Conservation (phyloP, 176 grass and related monocot genomes). For the Chloris gayana region DNA sequence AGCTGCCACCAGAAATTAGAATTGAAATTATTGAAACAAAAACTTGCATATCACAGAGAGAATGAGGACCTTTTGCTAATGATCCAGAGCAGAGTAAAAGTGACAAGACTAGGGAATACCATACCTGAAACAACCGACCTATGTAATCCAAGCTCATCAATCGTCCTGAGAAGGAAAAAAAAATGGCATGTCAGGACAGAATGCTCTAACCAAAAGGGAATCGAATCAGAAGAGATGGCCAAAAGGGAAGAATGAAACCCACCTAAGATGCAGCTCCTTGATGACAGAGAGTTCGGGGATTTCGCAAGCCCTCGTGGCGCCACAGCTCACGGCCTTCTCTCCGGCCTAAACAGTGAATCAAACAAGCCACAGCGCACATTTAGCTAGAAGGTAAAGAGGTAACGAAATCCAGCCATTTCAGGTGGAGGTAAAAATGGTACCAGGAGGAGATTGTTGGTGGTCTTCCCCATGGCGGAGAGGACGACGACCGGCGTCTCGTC, state of each 20-base stretch:
- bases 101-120: slow-evolving; percentile 15
- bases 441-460: slow-evolving; percentile 83
- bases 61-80: too few relatives aligned
- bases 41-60: background rate
- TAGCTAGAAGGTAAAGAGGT: background rate
- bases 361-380: slow-evolving; percentile 4
- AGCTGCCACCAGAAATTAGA: slow-evolving; percentile 24
- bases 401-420: too few relatives aligned
- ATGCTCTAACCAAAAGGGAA: background rate
- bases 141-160: slow-evolving; percentile 78
- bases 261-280: slow-evolving; percentile 77
- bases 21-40: too few relatives aligned
- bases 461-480: slow-evolving; percentile 93
- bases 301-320: slow-evolving; percentile 64
- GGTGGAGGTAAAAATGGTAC: background rate
- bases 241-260: slow-evolving; percentile 7
- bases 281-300: slow-evolving; percentile 67
- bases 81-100: background rate
- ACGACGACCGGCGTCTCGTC: slow-evolving; percentile 78
- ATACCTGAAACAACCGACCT: slow-evolving; percentile 77
- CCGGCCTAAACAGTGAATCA: slow-evolving; percentile 55
- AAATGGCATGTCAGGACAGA: background rate
- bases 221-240: background rate
- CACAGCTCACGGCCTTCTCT: slow-evolving; percentile 86
- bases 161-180: slow-evolving; percentile 54